phyloP scores from a whole-genome alignment of 2,329 filamentous ascomycete species.

The Fusarium tanahbumbuense region DNA sequence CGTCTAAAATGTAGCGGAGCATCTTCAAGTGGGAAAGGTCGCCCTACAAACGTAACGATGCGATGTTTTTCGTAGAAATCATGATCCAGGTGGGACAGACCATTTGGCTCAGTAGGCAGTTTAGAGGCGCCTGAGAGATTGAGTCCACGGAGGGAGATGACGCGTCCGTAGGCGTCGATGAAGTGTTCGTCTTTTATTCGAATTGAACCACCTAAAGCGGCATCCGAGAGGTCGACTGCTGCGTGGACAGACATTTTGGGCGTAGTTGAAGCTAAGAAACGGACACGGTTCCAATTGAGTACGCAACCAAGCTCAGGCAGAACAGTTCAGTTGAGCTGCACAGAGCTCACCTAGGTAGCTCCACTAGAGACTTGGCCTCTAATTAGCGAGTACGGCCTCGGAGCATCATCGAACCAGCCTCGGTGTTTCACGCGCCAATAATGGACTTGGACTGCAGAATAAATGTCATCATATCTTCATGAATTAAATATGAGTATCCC shows the following conservation, averaged over 20 bases:
- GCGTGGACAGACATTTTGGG: slow-evolving; percentile 37
- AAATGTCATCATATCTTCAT: slow-evolving; percentile 18
- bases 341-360: slow-evolving; percentile 12
- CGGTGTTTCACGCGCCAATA: background rate
- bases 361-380: slow-evolving; percentile 33
- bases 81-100: slow-evolving; percentile 54
- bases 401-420: background rate
- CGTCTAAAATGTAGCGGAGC: slow-evolving; percentile 55
- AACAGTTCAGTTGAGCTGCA: background rate
- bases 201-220: slow-evolving; percentile 50
- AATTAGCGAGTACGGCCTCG: slow-evolving; percentile 16
- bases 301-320: slow-evolving; percentile 21
- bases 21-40: slow-evolving; percentile 54
- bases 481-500: slow-evolving; percentile 14
- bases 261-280: slow-evolving; percentile 10
- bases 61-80: slow-evolving; percentile 56
- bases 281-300: slow-evolving; percentile 26
- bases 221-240: slow-evolving; percentile 52
- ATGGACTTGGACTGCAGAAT: background rate
- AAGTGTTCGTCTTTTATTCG: slow-evolving; percentile 48
- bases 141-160: slow-evolving; percentile 55
- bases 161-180: slow-evolving; percentile 52
- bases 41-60: slow-evolving; percentile 54
- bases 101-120: slow-evolving; percentile 52
- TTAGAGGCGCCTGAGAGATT: slow-evolving; percentile 58